Base-by-base conservation (phyloP, 2,329 filamentous ascomycete species). In the Colletotrichum shisoi region DNA sequence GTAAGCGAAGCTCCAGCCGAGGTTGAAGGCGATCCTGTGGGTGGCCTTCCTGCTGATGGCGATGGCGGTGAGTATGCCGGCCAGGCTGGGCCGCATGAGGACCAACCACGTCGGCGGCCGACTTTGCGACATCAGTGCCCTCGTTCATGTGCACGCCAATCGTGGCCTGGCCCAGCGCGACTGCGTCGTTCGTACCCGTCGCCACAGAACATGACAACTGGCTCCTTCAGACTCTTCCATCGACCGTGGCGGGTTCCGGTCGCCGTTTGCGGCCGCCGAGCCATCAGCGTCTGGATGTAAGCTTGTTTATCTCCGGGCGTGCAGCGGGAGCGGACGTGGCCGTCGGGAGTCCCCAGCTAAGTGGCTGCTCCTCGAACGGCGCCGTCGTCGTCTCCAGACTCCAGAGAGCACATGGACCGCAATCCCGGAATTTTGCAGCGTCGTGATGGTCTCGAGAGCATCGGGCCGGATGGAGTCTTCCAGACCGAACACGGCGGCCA, bases 141-240 rank as follows among this genome's bases (percentile, higher is more conserved):
- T 78, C 76, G 66, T 84, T 85, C 74, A 94, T 85, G 70, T 92
- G 89, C 0, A 93, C 81, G 34, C 92, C 92, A 34, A 94, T 84
- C 6, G 84, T 85, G 1, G 92, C 90, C 73, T 89, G 85, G 0
- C 90, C 87, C 2, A 94, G 82, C 0, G 91, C 91, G 3, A 87
- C 82, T 0, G 91, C 89, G 72, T 94, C 91, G 74, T 94, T 94
- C 15, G 90, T 93, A 1, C 92, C 92, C 92, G 71, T 94, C 91
- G 40, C 91, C 91, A 57, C 86, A 84, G 76, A 94, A 94, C 6
- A 93, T 76, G 19, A 92, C 84, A 1, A 83, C 76, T 0, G 78
- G 72, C 46, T 73, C 70, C 40, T 72, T 72, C 6, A 42, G 39
- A 8, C 70, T 70, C 12, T 45, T 42, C 0, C 39, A n/a, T 8